Evolutionary conservation across 2,329 filamentous ascomycete genomes (phyloP), one percentile per base, ranked within the genome.

Genomic region (Colletotrichum paranaense): DNA sequence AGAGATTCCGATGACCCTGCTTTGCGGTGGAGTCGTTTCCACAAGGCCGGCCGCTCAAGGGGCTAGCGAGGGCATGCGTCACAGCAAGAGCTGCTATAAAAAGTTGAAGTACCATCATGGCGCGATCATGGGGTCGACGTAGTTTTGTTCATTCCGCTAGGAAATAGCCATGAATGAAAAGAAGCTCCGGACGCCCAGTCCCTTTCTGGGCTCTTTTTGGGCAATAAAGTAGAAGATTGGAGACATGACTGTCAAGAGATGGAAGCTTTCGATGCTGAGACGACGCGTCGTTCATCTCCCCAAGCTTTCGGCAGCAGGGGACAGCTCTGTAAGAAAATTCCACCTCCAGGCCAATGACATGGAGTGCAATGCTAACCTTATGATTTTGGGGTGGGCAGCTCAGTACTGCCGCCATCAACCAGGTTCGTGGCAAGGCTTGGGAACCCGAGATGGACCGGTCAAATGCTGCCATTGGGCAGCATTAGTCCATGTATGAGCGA

Each of bases 1-100:
- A 16, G 12, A 73, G 2, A 38, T 62, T 73, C 26, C 71, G 71
- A 26, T 62, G 59, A 14, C 26, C 16, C 1, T 30, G 59, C 14
- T 49, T 62, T 2, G 3, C 7, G 16, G 59, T 62, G 8, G 59
- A 62, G 38, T 49, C 49, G 24, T 49, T 62, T 14, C 38, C 16
- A 5, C 59, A 60, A 24, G 57, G 22, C 1, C 22, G 57, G 16
- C 3, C 32, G 4, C 22, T 19, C 22, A 16, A 19, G 2, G 22
- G 14, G 6, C 12, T 35, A 19, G 32, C 32, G 8, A 42, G 5
- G 16, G 38, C 57, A 24, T 35, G 22, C 2, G 14, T 14, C 42
- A 16, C 12, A 22, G 32, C 8, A 22, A 60, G 14, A 16, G 24
- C 22, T 16, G 32, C 22, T 5, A 60, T 12, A 3, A 60, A 4